Base-by-base conservation (phyloP, 495 filamentous ascomycete genomes). In the Penicillium dipodomyicola region DNA sequence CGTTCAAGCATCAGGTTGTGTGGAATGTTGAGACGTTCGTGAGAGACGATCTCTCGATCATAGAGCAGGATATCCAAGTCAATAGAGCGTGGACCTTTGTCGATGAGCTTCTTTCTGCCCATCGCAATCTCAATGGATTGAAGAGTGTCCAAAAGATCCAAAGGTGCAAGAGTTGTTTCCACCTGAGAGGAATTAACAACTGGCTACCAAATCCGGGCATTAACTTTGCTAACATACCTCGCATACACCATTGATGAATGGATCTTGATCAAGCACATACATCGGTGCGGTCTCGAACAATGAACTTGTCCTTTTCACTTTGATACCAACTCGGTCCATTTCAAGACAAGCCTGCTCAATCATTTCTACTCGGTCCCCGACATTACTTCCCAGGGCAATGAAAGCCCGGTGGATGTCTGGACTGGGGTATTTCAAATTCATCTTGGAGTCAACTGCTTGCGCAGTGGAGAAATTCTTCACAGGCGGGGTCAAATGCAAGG, bases 261-360 rank as follows among this genome's bases (percentile, higher is more conserved):
- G 81, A 56, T 83, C 84, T 68, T 98, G 94, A 64, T 96, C 87
- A 59, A 87, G 73, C 61, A 96, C 86, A 74, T 98, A 97, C 94
- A 98, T 98, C 22, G 94, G 89, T 57, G 89, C 84, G 7, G 93
- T 98, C 74, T 97, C 91, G 78, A 93, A 98, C 37, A 98, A 77
- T 52, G 85, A 84, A 67, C 94, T 97, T 1, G 93, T 96, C 62
- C 86, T 76, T 52, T 83, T 80, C 39, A 98, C 81, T 54, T 75
- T 82, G 69, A 97, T 90, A 47, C 80, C 84, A 33, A 82, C 75
- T 29, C 72, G 68, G 49, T 87, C 82, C 84, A 98, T 88, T 64
- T 87, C 82, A 20, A 76, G 77, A 68, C 91, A 91, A 1, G 94
- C 92, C 54, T 79, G 74, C 70, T 96, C 91, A 45, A 98, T 92